These are phyloP conservation scores for Dictyostelium brefeldianum DNA, from an alignment of 78 protist species.

Conservation along the genomic window DNA sequence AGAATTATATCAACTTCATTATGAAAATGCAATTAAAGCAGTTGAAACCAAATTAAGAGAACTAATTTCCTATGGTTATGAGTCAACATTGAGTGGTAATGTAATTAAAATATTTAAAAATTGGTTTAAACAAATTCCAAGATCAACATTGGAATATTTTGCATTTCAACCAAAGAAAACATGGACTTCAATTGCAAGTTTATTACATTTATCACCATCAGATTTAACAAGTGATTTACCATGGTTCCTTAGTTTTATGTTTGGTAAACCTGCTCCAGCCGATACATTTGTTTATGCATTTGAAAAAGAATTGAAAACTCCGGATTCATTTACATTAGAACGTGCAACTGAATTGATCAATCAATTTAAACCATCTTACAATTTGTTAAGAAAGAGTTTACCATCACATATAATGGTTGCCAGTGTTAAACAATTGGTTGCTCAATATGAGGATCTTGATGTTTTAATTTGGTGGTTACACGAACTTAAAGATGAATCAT, in stretches of 20 bases:
- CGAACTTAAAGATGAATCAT: constrained; percentile 9
- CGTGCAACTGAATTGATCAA: constrained; percentile 24
- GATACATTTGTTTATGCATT: constrained; percentile 36
- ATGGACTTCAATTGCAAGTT: constrained; percentile 52
- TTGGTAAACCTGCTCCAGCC: constrained; percentile 72
- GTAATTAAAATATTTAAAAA: constrained; percentile 19
- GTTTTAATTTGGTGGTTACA: constrained; percentile 79
- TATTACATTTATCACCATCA: constrained; percentile 64
- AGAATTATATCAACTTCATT: background rate
- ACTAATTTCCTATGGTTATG: background rate
- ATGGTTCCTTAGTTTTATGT: constrained; percentile 80
- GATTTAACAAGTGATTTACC: constrained; percentile 33
- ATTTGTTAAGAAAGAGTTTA: constrained; percentile 50
- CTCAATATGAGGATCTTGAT: constrained; percentile 31
- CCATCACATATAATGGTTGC: background rate
- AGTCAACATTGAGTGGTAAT: constrained; percentile 38
- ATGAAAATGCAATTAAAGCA: background rate
- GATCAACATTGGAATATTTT: constrained; percentile 67
- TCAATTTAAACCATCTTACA: constrained; percentile 32
- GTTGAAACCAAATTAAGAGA: constrained; percentile 39
- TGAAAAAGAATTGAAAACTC: background rate
- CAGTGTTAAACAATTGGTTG: background rate
- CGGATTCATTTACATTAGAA: constrained; percentile 4
- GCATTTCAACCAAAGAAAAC: constrained; percentile 74
- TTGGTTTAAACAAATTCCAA: constrained; percentile 35